Conservation (phyloP, 2,329 filamentous ascomycete species). For the Zymoseptoria pseudotritici region DNA sequence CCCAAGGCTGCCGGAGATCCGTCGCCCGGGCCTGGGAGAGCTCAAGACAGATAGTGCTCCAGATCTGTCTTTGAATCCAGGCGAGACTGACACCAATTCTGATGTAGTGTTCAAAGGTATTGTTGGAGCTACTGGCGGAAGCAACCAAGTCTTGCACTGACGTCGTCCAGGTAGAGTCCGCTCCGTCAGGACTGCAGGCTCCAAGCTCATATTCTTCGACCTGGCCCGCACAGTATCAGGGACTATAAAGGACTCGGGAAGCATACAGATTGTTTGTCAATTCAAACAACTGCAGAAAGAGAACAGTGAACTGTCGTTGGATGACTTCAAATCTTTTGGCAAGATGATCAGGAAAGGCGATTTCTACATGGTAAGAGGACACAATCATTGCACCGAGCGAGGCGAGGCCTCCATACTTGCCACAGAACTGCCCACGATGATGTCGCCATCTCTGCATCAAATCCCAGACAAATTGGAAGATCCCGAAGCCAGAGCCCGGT, state of each 20-base stretch:
- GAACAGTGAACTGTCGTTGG: slow-evolving; percentile 30
- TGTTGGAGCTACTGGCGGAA: background rate
- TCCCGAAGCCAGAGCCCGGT: slow-evolving; percentile 63
- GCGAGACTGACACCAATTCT: slow-evolving; percentile 5
- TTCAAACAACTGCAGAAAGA: slow-evolving; percentile 42
- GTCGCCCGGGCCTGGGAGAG: background rate
- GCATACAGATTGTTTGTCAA: slow-evolving; percentile 71
- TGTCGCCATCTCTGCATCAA: slow-evolving; percentile 72
- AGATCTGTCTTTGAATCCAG: slow-evolving; percentile 3
- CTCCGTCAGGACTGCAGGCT: slow-evolving; percentile 63
- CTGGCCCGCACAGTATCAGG: slow-evolving; percentile 48
- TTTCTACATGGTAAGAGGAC: slow-evolving; percentile 63
- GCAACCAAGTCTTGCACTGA: background rate
- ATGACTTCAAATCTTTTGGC: slow-evolving; percentile 53
- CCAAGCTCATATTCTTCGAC: slow-evolving; percentile 78
- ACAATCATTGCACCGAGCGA: slow-evolving; percentile 59
- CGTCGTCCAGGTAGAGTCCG: slow-evolving; percentile 58
- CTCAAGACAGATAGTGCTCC: background rate
- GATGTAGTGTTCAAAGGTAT: background rate
- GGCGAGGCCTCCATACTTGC: slow-evolving; percentile 71
- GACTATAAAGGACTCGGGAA: slow-evolving; percentile 47
- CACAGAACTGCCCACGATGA: slow-evolving; percentile 58
- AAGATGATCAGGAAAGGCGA: slow-evolving; percentile 71
- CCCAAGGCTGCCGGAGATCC: slow-evolving; percentile 38
- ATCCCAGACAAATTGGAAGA: slow-evolving; percentile 65